Conservation (phyloP, 768 basidiomycete genomes). For the Phaeotremella fagi region DNA sequence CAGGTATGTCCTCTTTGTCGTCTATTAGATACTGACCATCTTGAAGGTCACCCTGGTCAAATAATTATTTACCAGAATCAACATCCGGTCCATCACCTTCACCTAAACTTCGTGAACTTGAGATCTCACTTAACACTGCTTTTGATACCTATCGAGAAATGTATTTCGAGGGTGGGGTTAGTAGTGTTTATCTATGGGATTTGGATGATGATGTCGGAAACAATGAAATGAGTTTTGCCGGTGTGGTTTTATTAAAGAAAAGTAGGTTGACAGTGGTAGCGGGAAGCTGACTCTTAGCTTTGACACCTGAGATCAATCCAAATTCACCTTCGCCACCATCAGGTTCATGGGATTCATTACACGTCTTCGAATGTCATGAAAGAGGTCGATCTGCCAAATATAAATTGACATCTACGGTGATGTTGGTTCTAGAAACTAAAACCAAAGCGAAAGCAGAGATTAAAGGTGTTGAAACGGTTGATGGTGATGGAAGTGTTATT, state of each 20-base stretch:
- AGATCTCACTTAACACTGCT: constrained; percentile 88
- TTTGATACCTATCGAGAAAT: constrained; percentile 97
- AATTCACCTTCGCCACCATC: constrained; percentile 47
- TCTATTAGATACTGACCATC: background rate
- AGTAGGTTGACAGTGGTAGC: constrained; percentile 52
- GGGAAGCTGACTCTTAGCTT: constrained; percentile 2
- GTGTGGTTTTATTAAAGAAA: constrained; percentile 94
- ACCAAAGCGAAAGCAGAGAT: constrained; percentile 24
- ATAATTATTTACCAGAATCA: constrained; percentile 84
- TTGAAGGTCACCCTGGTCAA: constrained; percentile 92
- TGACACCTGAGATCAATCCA: constrained; percentile 10
- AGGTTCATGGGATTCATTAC: constrained; percentile 96
- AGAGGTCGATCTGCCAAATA: constrained; percentile 89
- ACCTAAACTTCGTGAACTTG: constrained; percentile 77
- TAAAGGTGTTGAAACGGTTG: constrained; percentile 51
- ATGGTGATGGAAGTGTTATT: constrained; percentile 67
- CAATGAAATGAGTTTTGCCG: constrained; percentile 67
- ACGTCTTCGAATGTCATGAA: constrained; percentile 93
- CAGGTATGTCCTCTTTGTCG: constrained; percentile 55
- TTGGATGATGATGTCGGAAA: constrained; percentile 66
- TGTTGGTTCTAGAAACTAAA: constrained; percentile 76
- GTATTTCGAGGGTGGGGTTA: constrained; percentile 99
- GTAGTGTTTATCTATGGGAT: constrained; percentile 97
- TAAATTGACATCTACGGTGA: constrained; percentile 93
- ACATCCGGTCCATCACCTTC: constrained; percentile 85